Evolutionary conservation across 2,329 filamentous ascomycete genomes (phyloP), one percentile per base, ranked within the genome.

Genomic region (Neofusicoccum cordaticola): DNA sequence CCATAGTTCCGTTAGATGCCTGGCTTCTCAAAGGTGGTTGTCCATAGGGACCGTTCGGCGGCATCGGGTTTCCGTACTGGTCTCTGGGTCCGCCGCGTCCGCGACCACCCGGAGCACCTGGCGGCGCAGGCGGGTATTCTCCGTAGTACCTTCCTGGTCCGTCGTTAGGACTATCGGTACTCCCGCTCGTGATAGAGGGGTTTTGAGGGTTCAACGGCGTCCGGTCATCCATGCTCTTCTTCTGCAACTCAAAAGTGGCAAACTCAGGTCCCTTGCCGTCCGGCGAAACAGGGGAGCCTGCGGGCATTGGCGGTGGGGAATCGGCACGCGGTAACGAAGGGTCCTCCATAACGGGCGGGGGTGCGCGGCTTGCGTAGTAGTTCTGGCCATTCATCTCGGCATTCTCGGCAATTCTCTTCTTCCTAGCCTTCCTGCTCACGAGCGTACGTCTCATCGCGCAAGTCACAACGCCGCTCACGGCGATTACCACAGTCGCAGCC

Each of bases 381-480:
- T 93, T 95, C 72, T 95, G 88, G 34, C 94, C 94, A 75, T 91
- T 98, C 93, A 98, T 98, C 75, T 98, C 93, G 7, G 93, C 92
- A 74, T 98, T 97, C 77, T 96, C 91, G 2, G 88, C 92, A 74
- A 98, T 96, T 51, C 92, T 87, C 81, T 89, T 92, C 83, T 95
- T 93, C 67, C 93, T 86, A n/a, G 93, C 91, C 80, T 97, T 97
- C 71, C 94, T 87, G 77, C 91, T 91, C 67, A 97, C 91, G 65
- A 98, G 82, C 2, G 93, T 96, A 66, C 94, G 88, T 68, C 95
- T 90, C 93, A 98, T 98, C 22, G 92, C 93, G 75, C 93, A 99
- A 8, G 93, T 93, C 41, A 97, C 88, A 65, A 99, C 85, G 47
- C 89, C 90, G 74, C 91, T 91, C 27, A 92, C 82, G 60, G 91